Base-by-base conservation (phyloP, 495 filamentous ascomycete genomes). In the Aspergillus bridgeri region DNA sequence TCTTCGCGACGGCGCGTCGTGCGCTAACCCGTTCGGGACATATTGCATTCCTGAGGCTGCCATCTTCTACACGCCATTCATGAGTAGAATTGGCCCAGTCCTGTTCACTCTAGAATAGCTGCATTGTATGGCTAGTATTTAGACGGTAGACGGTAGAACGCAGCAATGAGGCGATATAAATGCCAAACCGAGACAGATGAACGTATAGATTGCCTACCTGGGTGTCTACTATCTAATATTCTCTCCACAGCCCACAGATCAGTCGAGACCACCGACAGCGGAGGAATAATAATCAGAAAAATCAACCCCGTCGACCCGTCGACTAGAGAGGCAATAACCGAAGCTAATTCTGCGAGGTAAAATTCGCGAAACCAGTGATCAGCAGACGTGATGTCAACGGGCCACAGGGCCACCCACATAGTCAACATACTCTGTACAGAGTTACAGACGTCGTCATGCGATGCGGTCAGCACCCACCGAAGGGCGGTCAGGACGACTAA, bases 11-110 rank as follows among this genome's bases (percentile, higher is more conserved):
- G 33, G 33, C 8, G 29, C 3, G 7, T 38, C 1, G 13, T 11
- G 33, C 33, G 33, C 33, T 38, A 38, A 38, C 33, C 33, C 5
- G 5, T 11, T 15, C 22, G 23, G 60, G 54, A 46, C 19, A 62
- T 62, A 60, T 61, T 50, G 44, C 59, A 60, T 67, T 64, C 60
- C 65, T 67, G 51, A 67, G 65, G 65, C 58, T 51, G 50, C 54
- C 43, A 62, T 38, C 13, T 33, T 9, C 25, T 27, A 7, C 25
- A 27, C 25, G 25, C 3, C 25, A 27, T 27, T 7, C 25, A 3
- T 27, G 7, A 27, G 3, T 27, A 29, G 27, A 9, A 29, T n/a
- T n/a, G n/a, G n/a, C n/a, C n/a, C n/a, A n/a, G n/a, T n/a, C n/a
- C n/a, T n/a, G n/a, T n/a, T n/a, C n/a, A n/a, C n/a, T n/a, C n/a